Evolutionary conservation across 2,329 filamentous ascomycete species (phyloP).

Genomic region (Monosporascus ibericus): DNA sequence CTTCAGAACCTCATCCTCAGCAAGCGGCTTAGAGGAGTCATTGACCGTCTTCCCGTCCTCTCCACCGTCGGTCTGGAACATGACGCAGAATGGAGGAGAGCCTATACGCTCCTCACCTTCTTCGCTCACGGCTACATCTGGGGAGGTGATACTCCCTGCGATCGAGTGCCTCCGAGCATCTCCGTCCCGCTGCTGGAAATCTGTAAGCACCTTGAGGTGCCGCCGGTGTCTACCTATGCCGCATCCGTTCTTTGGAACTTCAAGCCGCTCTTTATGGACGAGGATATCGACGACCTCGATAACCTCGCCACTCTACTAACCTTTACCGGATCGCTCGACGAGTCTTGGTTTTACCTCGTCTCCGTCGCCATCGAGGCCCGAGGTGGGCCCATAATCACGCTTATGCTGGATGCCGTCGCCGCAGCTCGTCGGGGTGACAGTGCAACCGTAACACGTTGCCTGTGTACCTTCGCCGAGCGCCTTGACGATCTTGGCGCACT

Average conservation of each 20-base stretch:
- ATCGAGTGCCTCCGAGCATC: constrained; percentile 72
- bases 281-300: constrained; percentile 74
- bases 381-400: constrained; percentile 75
- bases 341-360: constrained; percentile 98
- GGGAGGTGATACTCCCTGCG: constrained; percentile 79
- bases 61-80: constrained; percentile 75
- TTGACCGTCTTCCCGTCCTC: constrained; percentile 77
- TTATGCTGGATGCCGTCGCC: constrained; percentile 83
- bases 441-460: constrained; percentile 64
- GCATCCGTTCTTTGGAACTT: constrained; percentile 95
- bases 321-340: constrained; percentile 89
- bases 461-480: constrained; percentile 79
- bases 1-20: constrained; percentile 82
- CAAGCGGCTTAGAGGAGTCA: constrained; percentile 71
- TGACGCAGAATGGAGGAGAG: constrained; percentile 87
- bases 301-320: constrained; percentile 85
- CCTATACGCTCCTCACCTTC: constrained; percentile 68
- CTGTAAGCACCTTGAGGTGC: constrained; percentile 74
- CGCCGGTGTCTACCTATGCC: constrained; percentile 90
- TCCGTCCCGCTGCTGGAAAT: constrained; percentile 76
- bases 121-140: constrained; percentile 78
- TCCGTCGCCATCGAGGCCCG: constrained; percentile 94
- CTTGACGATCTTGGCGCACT: constrained; percentile 77
- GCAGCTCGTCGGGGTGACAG: constrained; percentile 69
- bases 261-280: constrained; percentile 80